Base-by-base conservation (phyloP, 73 alveolate genomes). In the Blepharisma japonicum region DNA sequence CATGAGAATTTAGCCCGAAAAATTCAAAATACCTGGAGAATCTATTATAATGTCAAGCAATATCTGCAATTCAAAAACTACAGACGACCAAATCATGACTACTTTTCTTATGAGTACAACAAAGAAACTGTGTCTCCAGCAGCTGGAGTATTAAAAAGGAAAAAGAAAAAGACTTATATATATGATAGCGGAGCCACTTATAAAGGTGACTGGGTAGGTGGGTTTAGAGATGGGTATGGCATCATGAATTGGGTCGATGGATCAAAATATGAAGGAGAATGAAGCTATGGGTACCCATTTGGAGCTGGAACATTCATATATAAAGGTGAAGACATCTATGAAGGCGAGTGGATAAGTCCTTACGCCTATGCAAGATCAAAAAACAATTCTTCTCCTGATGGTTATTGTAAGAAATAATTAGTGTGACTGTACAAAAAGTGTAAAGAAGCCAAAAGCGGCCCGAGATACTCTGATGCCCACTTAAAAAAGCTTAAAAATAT, bases 221-320 rank as follows among this genome's bases (percentile, higher is more conserved):
- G 92, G 1, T 79, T 89, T 48, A 82, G 94, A 42, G 92, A 91
- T 46, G 97, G 97, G 1, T 39, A 55, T 20, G 97, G 97, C 2
- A 66, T 46, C 6, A 83, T 87, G 91, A 89, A 56, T 11, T 91
- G 97, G 97, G 71, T 82, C 23, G 95, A 91, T 68, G 97, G 97
- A 6, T 80, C 87, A 6, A 56, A 55, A 6, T 91, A 85, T 77
- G 93, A 88, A 61, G 98, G 98, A 14, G 83, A 83, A 11, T 92
- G 98, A 94, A 47, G 46, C 23, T 81, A 51, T 71, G 94, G 93
- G 8, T 77, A 80, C 20, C 96, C 98, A 9, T 90, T 67, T 51
- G 94, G 94, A 9, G 71, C 68, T n/a, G 94, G 94, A 18, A 87
- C 86, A 53, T 87, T 87, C 71, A 49, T 68, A 5, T 87, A 82